Evolutionary conservation across 2,329 filamentous ascomycete genomes (phyloP).

Genomic region (Aspergillus melleus): DNA sequence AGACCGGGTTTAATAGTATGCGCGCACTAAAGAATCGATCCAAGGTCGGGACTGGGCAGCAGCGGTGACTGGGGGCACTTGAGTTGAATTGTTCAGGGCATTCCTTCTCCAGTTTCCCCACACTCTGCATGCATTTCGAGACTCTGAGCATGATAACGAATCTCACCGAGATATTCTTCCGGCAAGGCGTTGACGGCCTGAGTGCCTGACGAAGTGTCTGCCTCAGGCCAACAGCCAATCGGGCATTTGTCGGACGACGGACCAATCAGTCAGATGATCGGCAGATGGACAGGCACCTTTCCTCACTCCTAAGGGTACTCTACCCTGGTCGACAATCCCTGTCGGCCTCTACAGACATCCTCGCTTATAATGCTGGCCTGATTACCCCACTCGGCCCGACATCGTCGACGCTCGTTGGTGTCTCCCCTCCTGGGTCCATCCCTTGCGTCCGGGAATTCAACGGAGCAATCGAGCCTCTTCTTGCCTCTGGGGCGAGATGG

Average conservation of each 20-base stretch:
- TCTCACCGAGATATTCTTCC: background rate
- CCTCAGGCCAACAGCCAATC: constrained; percentile 7
- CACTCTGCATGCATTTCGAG: background rate
- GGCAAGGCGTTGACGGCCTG: no score
- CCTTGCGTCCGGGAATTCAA: constrained; percentile 21
- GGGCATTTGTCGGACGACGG: constrained; percentile 30
- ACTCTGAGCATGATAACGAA: background rate
- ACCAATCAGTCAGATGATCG: constrained; percentile 29
- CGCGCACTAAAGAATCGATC: background rate
- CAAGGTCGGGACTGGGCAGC: background rate
- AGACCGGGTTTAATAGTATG: background rate
- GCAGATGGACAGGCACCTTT: background rate
- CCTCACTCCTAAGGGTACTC: background rate
- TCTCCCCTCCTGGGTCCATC: background rate
- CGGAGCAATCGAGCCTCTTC: constrained; percentile 16
- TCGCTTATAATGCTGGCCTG: background rate
- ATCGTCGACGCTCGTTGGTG: background rate
- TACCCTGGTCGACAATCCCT: background rate
- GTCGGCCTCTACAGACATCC: background rate
- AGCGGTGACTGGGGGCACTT: no score
- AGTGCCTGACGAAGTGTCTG: background rate
- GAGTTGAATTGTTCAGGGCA: background rate
- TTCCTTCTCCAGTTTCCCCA: background rate
- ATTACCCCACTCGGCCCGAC: constrained; percentile 3
- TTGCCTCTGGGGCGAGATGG: background rate